Conservation (phyloP, 495 filamentous ascomycete species). For the Tuber calosporum region DNA sequence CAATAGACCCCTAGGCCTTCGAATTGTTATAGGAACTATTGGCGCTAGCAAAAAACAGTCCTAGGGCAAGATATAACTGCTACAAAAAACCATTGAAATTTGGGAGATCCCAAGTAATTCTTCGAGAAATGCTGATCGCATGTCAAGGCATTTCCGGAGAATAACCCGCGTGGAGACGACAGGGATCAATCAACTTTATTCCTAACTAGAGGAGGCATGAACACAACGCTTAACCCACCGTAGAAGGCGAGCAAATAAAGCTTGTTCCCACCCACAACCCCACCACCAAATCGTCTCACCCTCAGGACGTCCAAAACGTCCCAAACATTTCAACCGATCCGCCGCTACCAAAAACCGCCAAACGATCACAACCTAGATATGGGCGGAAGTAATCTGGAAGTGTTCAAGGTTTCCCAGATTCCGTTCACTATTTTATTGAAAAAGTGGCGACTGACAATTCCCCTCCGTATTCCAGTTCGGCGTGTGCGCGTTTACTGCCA, state of each 20-base stretch:
- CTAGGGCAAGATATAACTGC: no score
- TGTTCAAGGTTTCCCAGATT: constrained; percentile 68
- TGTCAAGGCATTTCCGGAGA: background rate
- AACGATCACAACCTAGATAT: constrained; percentile 46
- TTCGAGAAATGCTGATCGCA: no score
- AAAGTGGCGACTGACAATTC: constrained; percentile 11
- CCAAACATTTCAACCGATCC: background rate
- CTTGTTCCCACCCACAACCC: background rate
- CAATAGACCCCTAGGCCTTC: no score
- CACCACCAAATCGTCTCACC: background rate
- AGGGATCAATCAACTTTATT: no score
- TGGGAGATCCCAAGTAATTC: no score
- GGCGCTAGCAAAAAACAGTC: no score
- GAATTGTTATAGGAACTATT: no score
- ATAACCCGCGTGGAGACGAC: background rate
- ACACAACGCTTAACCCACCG: background rate
- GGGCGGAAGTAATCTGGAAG: constrained; percentile 86
- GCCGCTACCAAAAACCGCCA: background rate
- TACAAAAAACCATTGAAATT: no score
- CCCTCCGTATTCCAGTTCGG: constrained; percentile 27
- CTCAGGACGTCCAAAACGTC: background rate
- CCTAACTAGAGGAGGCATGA: no score
- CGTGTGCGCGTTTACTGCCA: constrained; percentile 24
- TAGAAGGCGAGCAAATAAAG: background rate
- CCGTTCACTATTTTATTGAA: background rate